Evolutionary conservation across 2,329 filamentous ascomycete species (phyloP), one percentile per base, ranked within the genome.

Genomic region (Sarocladiaceae sp.): DNA sequence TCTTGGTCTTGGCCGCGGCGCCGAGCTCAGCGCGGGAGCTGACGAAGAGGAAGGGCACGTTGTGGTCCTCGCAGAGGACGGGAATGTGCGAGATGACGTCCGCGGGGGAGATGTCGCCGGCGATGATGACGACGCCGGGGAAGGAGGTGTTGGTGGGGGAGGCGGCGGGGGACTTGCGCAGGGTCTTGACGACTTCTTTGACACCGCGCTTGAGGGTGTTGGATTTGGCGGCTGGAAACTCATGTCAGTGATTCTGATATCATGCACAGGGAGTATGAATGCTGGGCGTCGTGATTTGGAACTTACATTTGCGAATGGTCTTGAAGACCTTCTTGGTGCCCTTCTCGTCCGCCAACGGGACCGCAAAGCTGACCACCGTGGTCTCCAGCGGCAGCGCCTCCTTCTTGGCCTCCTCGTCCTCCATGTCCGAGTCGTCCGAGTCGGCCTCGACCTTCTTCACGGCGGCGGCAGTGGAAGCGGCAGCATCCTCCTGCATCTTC

Each of bases 81-180:
- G 93, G 93, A 53, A 98, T 87, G 71, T 98, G 93, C 48, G 88
- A 93, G 71, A 98, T 96, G 64, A 98, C 93, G 67, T 98, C 93
- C 83, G 93, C 91, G 53, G 93, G 93, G 44, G 88, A 95, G 72
- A 98, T 97, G 68, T 98, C 93, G 57, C 88, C 93, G 27, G 93
- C 93, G 55, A 98, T 88, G 64, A 98, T 75, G 58, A 96, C 88
- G 54, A 98, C 77, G 53, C 82, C 77, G 34, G 86, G 82, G 58
- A 82, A 73, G 44, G 76, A 65, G 43, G 77, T 72, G 60, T 78
- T 72, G 52, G 79, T 76, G 48, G 80, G 76, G n/a, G 80, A 78
- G 46, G 82, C 78, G 55, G 80, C 67, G 47, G 86, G 76, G 12
- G 88, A 91, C 73, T 97, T 97, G 73, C 93, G 89, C 57, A 98